A percentile compares a stretch with the other conserved stretches of the same genome.
These are phyloP conservation scores for Russula sp. DNA, from an alignment of 768 basidiomycete species.

Conservation along the genomic window DNA sequence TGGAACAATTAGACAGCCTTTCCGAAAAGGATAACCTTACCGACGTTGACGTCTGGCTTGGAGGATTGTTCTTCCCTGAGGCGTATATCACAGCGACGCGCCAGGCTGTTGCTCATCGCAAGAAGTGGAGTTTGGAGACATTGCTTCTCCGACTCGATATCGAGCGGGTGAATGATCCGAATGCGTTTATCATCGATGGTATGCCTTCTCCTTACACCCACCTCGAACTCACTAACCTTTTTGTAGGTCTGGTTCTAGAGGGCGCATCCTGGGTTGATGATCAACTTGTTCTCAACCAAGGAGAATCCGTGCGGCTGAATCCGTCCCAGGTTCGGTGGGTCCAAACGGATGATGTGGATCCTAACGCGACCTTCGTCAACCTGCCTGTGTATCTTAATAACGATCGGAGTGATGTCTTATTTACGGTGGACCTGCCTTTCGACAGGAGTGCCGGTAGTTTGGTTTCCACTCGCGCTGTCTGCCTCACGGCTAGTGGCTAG, in stretches of 20 bases:
- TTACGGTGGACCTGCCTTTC: constrained; percentile 83
- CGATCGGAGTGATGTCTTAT: constrained; percentile 85
- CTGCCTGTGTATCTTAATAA: constrained; percentile 92
- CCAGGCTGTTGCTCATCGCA: constrained; percentile 91
- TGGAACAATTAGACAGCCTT: constrained; percentile 79
- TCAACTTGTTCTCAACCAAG: constrained; percentile 77
- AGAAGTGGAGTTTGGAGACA: constrained; percentile 91
- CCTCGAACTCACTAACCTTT: constrained; percentile 22
- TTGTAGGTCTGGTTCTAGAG: constrained; percentile 76
- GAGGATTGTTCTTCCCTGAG: constrained; percentile 94
- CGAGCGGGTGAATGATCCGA: constrained; percentile 71
- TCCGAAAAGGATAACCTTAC: constrained; percentile 58
- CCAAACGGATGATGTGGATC: constrained; percentile 49
- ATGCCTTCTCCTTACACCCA: constrained; percentile 34
- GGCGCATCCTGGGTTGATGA: constrained; percentile 76
- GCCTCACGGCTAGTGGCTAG: constrained; percentile 62
- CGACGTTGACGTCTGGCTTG: constrained; percentile 84
- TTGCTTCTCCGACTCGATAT: constrained; percentile 77
- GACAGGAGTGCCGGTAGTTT: constrained; percentile 61
- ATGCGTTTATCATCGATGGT: constrained; percentile 89
- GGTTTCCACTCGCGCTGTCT: constrained; percentile 86
- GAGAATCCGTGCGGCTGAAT: constrained; percentile 71
- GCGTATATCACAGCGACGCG: constrained; percentile 95
- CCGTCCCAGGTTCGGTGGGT: constrained; percentile 89
- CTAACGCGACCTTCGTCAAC: constrained; percentile 53